Evolutionary conservation across 2,329 filamentous ascomycete genomes (phyloP), one percentile per base, ranked within the genome.

Genomic region (Aspergillus brunneoviolaceus): DNA sequence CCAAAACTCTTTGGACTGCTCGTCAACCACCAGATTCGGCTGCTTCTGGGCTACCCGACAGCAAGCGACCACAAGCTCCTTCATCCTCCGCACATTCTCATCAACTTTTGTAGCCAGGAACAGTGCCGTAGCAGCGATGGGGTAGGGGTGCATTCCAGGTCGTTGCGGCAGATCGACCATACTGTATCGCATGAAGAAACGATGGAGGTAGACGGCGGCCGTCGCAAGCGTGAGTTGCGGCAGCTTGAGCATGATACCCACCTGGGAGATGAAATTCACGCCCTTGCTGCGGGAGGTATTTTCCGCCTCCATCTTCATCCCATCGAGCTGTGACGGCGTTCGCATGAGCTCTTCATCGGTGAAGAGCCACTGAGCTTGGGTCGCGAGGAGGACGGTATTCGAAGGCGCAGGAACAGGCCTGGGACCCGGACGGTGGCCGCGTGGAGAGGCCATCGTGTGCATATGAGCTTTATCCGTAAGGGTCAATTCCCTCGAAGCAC

Each of bases 1-100:
- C 95, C 95, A 99, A 74, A 95, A 99, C 72, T 99, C 95, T 72
- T 97, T 98, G 67, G 90, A 96, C 76, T 98, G 93, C 77, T 98
- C 95, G 73, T 99, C 95, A 55, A 98, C 91, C 57, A 94, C 82
- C 60, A 97, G 85, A 69, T 92, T 90, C 1, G 91, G 83, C 68
- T 98, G 94, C 79, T 99, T 98, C 76, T 97, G 92, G 29, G 94
- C 95, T 21, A 97, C 92, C 66, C 94, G 91, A 61, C 92, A 95
- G 69, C 96, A 95, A 1, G 93, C 91, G 33, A 97, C 89, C 65
- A 99, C 94, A 61, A 99, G 84, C 65, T 97, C 92, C 70, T 92
- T 96, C 68, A 96, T 96, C 77, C 96, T 96, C 52, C 94, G 89
- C 72, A 92, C 96, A 73, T 96, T 96, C 74, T 99, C 95, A 73